A percentile compares a stretch with the other conserved stretches of the same genome.
Conservation (phyloP, 371 early-diverging fungal genomes). For the Haplosporangium sp. region DNA sequence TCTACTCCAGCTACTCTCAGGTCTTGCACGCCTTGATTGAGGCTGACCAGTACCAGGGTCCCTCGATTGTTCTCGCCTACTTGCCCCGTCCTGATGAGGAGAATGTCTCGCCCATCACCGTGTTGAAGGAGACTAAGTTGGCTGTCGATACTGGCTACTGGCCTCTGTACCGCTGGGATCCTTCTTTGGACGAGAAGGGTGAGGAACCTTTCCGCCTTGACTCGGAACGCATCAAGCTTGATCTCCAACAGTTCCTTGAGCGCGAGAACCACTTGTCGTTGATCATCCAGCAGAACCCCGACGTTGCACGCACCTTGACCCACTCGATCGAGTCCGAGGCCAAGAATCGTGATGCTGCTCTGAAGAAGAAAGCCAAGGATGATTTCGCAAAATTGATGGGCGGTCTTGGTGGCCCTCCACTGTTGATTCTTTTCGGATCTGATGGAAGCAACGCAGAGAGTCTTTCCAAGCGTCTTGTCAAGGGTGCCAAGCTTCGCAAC, state of each 20-base stretch:
- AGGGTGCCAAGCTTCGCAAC: conserved; percentile 83
- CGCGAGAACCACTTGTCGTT: conserved; percentile 86
- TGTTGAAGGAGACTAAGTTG: conserved; percentile 88
- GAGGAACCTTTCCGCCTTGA: conserved; percentile 83
- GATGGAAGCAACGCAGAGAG: conserved; percentile 91
- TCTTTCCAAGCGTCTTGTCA: conserved; percentile 83
- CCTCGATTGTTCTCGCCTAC: conserved; percentile 90
- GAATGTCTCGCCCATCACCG: conserved; percentile 67
- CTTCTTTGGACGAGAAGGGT: conserved; percentile 66
- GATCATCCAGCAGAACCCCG: conserved; percentile 72
- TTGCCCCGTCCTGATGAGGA: conserved; percentile 69
- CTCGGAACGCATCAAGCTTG: conserved; percentile 85
- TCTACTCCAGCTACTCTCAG: conserved; percentile 88
- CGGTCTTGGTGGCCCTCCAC: conserved; percentile 78
- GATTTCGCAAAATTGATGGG: conserved; percentile 77
- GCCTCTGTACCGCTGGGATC: conserved; percentile 96
- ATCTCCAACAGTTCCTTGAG: conserved; percentile 83
- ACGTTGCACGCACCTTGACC: conserved; percentile 63
- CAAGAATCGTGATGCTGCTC: conserved; percentile 63
- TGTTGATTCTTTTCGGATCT: conserved; percentile 89
- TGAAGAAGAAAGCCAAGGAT: conserved; percentile 67
- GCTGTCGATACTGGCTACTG: conserved; percentile 92
- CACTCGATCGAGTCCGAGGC: conserved; percentile 58
- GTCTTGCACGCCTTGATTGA: conserved; percentile 87
- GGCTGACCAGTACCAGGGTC: conserved; percentile 92